phyloP scores from a whole-genome alignment of 2,329 filamentous ascomycete genomes.

The Trichoderma atroviride region DNA sequence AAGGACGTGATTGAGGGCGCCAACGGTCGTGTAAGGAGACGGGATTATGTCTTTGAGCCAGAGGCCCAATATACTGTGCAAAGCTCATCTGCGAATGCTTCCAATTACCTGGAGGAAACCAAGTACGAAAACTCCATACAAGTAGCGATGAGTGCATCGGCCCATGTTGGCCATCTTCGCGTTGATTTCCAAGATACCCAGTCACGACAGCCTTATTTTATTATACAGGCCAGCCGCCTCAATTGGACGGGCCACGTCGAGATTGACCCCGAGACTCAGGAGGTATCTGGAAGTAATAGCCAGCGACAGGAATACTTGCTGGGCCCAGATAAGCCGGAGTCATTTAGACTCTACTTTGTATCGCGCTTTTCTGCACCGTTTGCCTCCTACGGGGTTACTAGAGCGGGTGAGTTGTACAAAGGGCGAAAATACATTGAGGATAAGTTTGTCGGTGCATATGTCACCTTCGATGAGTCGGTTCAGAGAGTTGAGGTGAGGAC shows the following conservation, averaged over 20 bases:
- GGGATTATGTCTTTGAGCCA: slow-evolving; percentile 25
- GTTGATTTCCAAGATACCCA: slow-evolving; percentile 41
- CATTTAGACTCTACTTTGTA: slow-evolving; percentile 51
- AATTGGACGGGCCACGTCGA: slow-evolving; percentile 50
- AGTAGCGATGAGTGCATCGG: slow-evolving; percentile 46
- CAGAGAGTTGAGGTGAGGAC: slow-evolving; percentile 48
- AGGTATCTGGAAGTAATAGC: slow-evolving; percentile 49
- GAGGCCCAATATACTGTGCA: slow-evolving; percentile 30
- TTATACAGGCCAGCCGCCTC: slow-evolving; percentile 47
- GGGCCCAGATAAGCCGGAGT: slow-evolving; percentile 45
- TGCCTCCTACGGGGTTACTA: slow-evolving; percentile 40
- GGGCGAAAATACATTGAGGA: slow-evolving; percentile 35
- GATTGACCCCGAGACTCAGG: slow-evolving; percentile 41
- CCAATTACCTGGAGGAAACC: neutral
- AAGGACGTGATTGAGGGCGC: slow-evolving; percentile 40
- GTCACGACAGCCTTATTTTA: slow-evolving; percentile 40
- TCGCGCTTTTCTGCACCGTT: slow-evolving; percentile 51
- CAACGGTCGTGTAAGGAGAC: slow-evolving; percentile 41
- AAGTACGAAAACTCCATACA: slow-evolving; percentile 32
- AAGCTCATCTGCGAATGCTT: slow-evolving; percentile 5
- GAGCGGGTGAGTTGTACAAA: slow-evolving; percentile 36
- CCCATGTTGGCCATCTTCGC: slow-evolving; percentile 47
- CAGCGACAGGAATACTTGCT: slow-evolving; percentile 51
- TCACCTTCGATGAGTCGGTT: slow-evolving; percentile 39
- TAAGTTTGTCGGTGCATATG: slow-evolving; percentile 46